Conservation (phyloP, 2,329 filamentous ascomycete species). For the Apiospora sp. region DNA sequence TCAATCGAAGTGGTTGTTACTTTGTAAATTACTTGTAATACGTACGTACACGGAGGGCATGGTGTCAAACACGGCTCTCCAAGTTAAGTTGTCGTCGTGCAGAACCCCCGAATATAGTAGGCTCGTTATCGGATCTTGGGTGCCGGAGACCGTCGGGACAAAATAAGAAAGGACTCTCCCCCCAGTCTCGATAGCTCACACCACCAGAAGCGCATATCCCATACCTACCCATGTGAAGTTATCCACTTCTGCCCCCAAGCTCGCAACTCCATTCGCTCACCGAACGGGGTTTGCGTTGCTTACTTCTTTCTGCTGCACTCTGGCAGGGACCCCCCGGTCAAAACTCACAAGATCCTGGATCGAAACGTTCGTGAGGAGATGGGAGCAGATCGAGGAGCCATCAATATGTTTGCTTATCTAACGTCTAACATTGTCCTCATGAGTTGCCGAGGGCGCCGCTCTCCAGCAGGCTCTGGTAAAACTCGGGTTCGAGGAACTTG, state of each 20-base stretch:
- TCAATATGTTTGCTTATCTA: conserved; percentile 5
- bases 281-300: conserved; percentile 12
- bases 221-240: background rate
- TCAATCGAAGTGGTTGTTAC: background rate
- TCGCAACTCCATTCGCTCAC: conserved; percentile 13
- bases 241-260: background rate
- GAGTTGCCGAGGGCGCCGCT: conserved; percentile 75
- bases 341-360: conserved; percentile 13
- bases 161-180: background rate
- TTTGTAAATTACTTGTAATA: conserved; percentile 10
- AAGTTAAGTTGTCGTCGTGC: background rate
- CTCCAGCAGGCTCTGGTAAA: conserved; percentile 87
- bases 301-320: background rate
- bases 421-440: background rate
- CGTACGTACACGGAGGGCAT: background rate
- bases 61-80: background rate
- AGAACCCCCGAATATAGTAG: background rate
- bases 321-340: background rate
- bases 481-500: conserved; percentile 94
- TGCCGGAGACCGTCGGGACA: conserved; percentile 18
- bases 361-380: conserved; percentile 11
- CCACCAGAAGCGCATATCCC: background rate
- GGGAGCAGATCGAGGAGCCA: conserved; percentile 2
- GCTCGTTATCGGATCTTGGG: background rate
- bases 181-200: background rate